Conservation (phyloP, 177 flowering plant species). For the Tripterygium wilfordii region DNA sequence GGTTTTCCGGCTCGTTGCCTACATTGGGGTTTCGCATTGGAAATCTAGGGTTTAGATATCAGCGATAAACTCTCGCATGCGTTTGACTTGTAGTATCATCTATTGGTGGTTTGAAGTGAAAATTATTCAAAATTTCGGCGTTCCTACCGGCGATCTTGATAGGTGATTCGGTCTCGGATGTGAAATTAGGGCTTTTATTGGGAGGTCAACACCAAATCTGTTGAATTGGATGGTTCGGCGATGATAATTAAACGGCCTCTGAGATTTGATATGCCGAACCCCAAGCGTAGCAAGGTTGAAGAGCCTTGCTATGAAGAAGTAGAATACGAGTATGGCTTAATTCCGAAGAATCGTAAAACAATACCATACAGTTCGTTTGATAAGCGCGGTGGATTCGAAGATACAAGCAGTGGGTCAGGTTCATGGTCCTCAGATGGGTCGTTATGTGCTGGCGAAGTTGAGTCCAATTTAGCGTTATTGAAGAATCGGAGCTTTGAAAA, state of each 20-base stretch:
- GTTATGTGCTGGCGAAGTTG: not conserved
- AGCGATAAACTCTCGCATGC: no score
- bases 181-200: slow-evolving; percentile 20
- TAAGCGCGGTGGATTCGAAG: slow-evolving; percentile 19
- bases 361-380: slow-evolving; percentile 13
- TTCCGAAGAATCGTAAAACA: slow-evolving; percentile 26
- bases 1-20: no score
- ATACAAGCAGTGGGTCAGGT: slow-evolving; percentile 23
- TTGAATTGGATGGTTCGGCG: not conserved
- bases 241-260: no score
- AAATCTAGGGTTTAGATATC: no score
- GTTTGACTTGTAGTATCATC: no score
- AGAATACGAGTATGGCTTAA: slow-evolving; percentile 10
- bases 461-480: slow-evolving; percentile 15
- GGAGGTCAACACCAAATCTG: not conserved
- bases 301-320: slow-evolving; percentile 8
- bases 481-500: slow-evolving; percentile 11
- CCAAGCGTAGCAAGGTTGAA: slow-evolving; percentile 34
- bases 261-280: no score
- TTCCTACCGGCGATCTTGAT: no score
- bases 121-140: no score
- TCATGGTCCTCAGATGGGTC: slow-evolving; percentile 32
- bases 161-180: slow-evolving; percentile 1
- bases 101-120: no score
- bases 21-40: no score